Percentiles rank a stretch among this genome's conserved stretches.
phyloP scores from a whole-genome alignment of 2,329 filamentous ascomycete species.

The Bisporella sp. region DNA sequence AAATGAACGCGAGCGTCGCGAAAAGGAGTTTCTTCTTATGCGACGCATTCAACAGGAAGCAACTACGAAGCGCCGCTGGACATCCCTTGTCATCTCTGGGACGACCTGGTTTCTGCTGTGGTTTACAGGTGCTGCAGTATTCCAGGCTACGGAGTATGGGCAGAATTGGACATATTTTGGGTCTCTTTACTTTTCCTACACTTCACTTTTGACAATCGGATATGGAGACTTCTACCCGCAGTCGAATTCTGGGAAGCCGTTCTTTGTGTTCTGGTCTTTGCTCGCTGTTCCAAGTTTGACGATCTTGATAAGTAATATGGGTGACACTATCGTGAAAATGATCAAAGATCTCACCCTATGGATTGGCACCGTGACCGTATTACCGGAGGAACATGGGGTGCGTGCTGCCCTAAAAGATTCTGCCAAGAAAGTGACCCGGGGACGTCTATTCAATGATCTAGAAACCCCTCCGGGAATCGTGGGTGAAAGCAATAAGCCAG shows the following conservation, averaged over 20 bases:
- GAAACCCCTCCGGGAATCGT: slow-evolving; percentile 37
- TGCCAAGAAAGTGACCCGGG: slow-evolving; percentile 35
- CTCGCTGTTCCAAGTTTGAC: slow-evolving; percentile 85
- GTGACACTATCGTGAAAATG: slow-evolving; percentile 69
- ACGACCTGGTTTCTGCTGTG: slow-evolving; percentile 67
- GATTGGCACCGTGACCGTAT: slow-evolving; percentile 52
- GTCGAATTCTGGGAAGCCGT: slow-evolving; percentile 72
- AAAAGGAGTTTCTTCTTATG: slow-evolving; percentile 73
- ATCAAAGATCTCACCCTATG: slow-evolving; percentile 48
- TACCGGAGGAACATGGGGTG: slow-evolving; percentile 48
- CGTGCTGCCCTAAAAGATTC: slow-evolving; percentile 38
- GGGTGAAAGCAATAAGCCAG: slow-evolving; percentile 22
- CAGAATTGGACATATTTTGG: slow-evolving; percentile 70
- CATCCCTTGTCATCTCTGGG: slow-evolving; percentile 60
- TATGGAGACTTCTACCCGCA: slow-evolving; percentile 75
- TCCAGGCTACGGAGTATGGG: slow-evolving; percentile 44
- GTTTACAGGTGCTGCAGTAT: slow-evolving; percentile 73
- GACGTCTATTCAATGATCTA: slow-evolving; percentile 37
- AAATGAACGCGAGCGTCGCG: slow-evolving; percentile 53
- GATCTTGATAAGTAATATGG: slow-evolving; percentile 75
- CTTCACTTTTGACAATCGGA: slow-evolving; percentile 76
- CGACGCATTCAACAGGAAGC: slow-evolving; percentile 66
- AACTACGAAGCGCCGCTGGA: slow-evolving; percentile 63
- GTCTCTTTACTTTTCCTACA: slow-evolving; percentile 79
- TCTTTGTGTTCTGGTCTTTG: slow-evolving; percentile 91